These are phyloP conservation scores for Ustilago cynodontis DNA, from an alignment of 1,284 basidiomycete species.

Conservation along the genomic window DNA sequence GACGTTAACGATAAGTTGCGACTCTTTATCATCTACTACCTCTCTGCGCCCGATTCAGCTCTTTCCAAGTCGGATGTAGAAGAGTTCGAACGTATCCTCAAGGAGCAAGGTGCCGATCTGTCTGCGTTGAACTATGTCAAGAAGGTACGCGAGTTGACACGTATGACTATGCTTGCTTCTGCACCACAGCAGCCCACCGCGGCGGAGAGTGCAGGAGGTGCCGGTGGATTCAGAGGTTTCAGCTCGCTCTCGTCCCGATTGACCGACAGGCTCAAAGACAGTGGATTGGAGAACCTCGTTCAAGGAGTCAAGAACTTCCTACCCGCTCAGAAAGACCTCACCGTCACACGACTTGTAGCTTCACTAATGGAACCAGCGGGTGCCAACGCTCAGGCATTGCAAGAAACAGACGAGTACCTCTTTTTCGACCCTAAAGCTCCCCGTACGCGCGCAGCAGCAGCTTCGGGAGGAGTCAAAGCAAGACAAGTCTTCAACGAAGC, in stretches of 20 bases:
- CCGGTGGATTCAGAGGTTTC: constrained; percentile 88
- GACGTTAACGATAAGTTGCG: constrained; percentile 83
- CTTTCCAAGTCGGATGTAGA: constrained; percentile 86
- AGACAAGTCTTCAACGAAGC: constrained; percentile 82
- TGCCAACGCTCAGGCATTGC: constrained; percentile 77
- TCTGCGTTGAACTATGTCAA: constrained; percentile 94
- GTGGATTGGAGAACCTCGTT: constrained; percentile 90
- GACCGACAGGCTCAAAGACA: constrained; percentile 92
- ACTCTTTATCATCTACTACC: constrained; percentile 91
- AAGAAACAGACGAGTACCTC: constrained; percentile 94
- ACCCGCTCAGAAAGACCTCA: constrained; percentile 91
- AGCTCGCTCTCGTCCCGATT: constrained; percentile 77
- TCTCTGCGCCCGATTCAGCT: constrained; percentile 83
- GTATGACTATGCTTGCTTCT: constrained; percentile 89
- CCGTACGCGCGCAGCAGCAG: constrained; percentile 40
- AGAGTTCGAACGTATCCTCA: constrained; percentile 77
- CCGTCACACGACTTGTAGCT: constrained; percentile 91
- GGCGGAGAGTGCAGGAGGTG: constrained; percentile 70
- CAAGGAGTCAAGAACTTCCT: constrained; percentile 99
- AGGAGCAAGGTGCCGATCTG: constrained; percentile 76
- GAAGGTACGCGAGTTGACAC: constrained; percentile 89
- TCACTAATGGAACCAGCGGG: constrained; percentile 95
- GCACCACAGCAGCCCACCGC: constrained; percentile 76
- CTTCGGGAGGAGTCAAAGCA: constrained; percentile 39
- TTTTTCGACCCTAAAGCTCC: constrained; percentile 82